Evolutionary conservation across 2,329 filamentous ascomycete genomes (phyloP), one percentile per base, ranked within the genome.

Genomic region (Aaosphaeria pasadenensis): DNA sequence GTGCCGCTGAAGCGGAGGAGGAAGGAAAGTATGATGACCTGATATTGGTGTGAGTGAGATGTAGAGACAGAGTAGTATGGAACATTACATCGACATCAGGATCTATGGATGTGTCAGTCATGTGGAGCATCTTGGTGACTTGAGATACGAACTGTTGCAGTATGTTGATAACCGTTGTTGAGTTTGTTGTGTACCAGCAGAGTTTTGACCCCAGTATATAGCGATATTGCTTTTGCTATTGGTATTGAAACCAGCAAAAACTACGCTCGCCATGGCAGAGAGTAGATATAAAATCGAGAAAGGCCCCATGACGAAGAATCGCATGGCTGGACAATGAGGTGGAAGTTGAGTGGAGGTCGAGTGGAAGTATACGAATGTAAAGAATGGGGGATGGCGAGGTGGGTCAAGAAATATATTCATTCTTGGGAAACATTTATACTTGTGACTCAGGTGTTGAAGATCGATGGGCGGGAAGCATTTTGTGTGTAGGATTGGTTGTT

Each of bases 141-240:
- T n/a, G 9, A 28, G 28, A 30, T 30, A 38, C 49, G 38, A 42
- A 55, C 52, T 50, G 7, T 17, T 38, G 33, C 58, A 58, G 40
- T 59, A 58, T 13, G 43, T 41, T 2, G 53, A 53, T 7, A 61
- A 44, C 7, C 53, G 51, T 2, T 46, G 45, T 41, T 60, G 54
- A 1, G 54, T 52, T 36, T 35, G 60, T 7, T 45, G 40, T 35
- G 46, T 46, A 11, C 39, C 51, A 13, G 51, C 50, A n/a, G 57
- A 58, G 49, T 60, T 60, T 67, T 58, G 67, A 72, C 84, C 85
- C 85, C 85, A 88, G 65, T 88, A 88, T 1, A 87, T 74, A 29
- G 79, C 83, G 46, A 88, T 62, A 57, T 86, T 87, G 43, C 46
- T 56, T 36, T 58, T 58, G 35, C 55, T 52, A 7, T 38, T 49